Base-by-base conservation (phyloP, 176 grass and related monocot genomes). In the Chloris gayana region DNA sequence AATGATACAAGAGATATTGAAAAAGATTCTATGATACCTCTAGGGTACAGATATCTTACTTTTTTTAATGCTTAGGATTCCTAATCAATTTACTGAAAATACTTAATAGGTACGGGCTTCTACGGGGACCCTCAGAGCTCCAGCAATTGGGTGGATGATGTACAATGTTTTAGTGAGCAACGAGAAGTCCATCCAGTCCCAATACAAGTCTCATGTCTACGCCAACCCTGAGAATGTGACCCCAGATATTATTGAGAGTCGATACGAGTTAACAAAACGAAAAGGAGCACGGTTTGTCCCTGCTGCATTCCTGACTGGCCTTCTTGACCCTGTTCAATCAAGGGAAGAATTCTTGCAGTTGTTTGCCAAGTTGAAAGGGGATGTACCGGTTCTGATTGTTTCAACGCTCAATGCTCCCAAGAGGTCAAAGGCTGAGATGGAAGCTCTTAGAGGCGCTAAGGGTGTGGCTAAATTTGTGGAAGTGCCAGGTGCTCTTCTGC, bases 151-250 rank as follows among this genome's bases (percentile, higher is more conserved):
- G 66, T 89, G 88, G 92, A 91, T 99, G 90, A 93, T 96, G 92
- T 99, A 95, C 85, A 99, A 99, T 57, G 68, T 91, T 84, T 90
- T 93, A 30, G 93, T 95, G 67, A 93, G 97, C 93, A 99, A 99
- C 24, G 86, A 99, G 73, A 95, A 95, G 83, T 90, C 93, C 21
- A 99, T 99, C 47, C 67, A 93, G 84, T 99, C 97, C 3, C 97
- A 99, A 63, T 99, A 96, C 84, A 93, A 89, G 45, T 99, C 97
- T 54, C 93, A 99, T 45, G 97, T 99, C n/a, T 99, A 95, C 6
- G 90, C 93, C 64, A 89, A 96, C 74, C 87, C 96, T 32, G 85
- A 93, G 66, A 93, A 95, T 39, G 90, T 99, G 33, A 99, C 90
- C 0, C 88, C 88, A 14, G 69, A 85, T 71, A 91, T 99, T 10